Percentiles rank a stretch among this genome's conserved stretches.
phyloP scores from a whole-genome alignment of 2,329 filamentous ascomycete genomes.

The Thelonectria discophora region DNA sequence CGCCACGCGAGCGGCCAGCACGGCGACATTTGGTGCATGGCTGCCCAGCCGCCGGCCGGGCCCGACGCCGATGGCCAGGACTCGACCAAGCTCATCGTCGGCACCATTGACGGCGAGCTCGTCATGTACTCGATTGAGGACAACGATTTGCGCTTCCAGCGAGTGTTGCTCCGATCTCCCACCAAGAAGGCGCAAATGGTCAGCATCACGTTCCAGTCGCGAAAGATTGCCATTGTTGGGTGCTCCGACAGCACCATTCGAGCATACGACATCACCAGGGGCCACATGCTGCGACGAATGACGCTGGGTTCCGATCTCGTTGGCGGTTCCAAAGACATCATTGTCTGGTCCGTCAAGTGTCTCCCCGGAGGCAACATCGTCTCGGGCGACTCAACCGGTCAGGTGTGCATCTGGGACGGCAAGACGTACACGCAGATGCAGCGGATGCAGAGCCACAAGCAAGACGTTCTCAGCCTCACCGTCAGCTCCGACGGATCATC shows the following conservation, averaged over 20 bases:
- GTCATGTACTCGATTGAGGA: constrained; percentile 88
- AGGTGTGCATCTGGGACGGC: constrained; percentile 92
- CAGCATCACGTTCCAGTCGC: constrained; percentile 88
- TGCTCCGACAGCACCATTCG: constrained; percentile 98
- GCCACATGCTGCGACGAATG: constrained; percentile 80
- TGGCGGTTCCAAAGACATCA: constrained; percentile 82
- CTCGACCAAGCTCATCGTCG: constrained; percentile 75
- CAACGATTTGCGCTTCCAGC: constrained; percentile 81
- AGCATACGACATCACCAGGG: constrained; percentile 85
- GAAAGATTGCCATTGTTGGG: constrained; percentile 83
- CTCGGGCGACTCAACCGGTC: constrained; percentile 93
- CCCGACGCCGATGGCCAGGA: constrained; percentile 47
- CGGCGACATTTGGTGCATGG: constrained; percentile 96
- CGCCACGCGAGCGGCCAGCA: constrained; percentile 90
- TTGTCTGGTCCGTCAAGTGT: constrained; percentile 94
- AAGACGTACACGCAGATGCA: constrained; percentile 91
- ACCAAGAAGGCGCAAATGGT: constrained; percentile 89
- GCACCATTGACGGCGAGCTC: constrained; percentile 90
- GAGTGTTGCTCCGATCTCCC: constrained; percentile 77
- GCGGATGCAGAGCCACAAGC: constrained; percentile 84
- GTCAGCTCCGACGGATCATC: constrained; percentile 80
- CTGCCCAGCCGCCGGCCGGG: constrained; percentile 74
- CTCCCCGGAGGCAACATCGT: constrained; percentile 89
- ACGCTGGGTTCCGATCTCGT: constrained; percentile 81
- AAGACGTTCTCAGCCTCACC: constrained; percentile 90